Conservation (phyloP, 306 rosid genomes). For the Acacia melanoxylon region DNA sequence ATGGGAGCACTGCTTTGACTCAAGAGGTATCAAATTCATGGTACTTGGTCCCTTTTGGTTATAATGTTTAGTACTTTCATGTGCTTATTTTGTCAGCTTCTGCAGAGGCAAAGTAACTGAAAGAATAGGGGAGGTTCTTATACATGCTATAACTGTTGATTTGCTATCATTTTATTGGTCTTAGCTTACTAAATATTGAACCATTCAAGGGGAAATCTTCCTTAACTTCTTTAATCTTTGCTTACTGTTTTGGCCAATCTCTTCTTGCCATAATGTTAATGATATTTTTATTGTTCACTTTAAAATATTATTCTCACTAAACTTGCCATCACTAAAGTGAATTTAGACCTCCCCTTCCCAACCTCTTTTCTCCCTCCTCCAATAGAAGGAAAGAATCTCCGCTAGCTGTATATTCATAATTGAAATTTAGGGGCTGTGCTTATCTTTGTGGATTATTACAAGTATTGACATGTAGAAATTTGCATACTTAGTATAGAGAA, state of each 20-base stretch:
- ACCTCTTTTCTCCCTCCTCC: slow-evolving; percentile 23
- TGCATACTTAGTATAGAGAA: background rate
- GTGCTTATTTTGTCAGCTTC: slow-evolving; percentile 15
- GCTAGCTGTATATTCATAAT: background rate
- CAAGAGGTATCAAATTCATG: slow-evolving; percentile 51
- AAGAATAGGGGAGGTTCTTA: slow-evolving; percentile 19
- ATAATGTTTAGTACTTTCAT: slow-evolving; percentile 3
- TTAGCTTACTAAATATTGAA: slow-evolving; percentile 20
- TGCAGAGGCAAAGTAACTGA: background rate
- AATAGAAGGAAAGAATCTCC: background rate
- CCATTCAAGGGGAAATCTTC: background rate
- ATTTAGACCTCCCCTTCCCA: slow-evolving; percentile 15
- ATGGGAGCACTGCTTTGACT: slow-evolving; percentile 47
- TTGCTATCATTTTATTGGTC: background rate
- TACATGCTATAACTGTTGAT: slow-evolving; percentile 1
- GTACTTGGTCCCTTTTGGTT: slow-evolving; percentile 21
- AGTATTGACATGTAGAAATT: background rate
- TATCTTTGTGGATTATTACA: background rate
- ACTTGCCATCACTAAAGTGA: background rate
- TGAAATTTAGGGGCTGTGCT: slow-evolving; percentile 2
- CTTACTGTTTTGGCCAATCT: slow-evolving; percentile 5
- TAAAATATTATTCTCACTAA: background rate
- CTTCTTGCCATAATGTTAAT: slow-evolving; percentile 8
- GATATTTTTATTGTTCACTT: slow-evolving; percentile 10
- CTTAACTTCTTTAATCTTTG: slow-evolving; percentile 8